Evolutionary conservation across 495 filamentous ascomycete species (phyloP), one percentile per base, ranked within the genome.

Genomic region (Aspergillus bridgeri): DNA sequence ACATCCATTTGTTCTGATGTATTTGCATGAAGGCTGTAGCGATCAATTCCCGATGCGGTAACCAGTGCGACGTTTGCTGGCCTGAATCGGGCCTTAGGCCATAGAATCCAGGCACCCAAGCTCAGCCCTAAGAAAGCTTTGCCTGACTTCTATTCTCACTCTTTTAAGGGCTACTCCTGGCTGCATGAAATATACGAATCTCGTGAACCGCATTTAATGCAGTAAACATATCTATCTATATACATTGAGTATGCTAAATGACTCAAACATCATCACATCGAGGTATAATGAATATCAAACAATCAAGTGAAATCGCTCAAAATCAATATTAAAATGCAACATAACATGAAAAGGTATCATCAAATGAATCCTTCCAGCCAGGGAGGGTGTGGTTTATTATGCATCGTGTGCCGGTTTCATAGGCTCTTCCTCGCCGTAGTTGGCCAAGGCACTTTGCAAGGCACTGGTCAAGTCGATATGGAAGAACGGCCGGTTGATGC

Each of bases 381-480:
- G 44, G 51, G 46, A 60, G 33, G 33, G 43, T 38, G 7, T 42
- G 9, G 50, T 8, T 42, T 18, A 15, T 23, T 56, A 56, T 21
- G 44, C 53, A 42, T 56, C 53, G 2, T 48, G 53, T 21, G 38
- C 53, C 29, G 47, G 29, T 24, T 48, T 29, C n/a, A 20, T 21
- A 7, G 53, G 53, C 17, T 56, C 43, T 22, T 44, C 24, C 53
- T 56, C 53, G 22, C 53, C 53, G 3, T 44, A 44, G 62, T 92
- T 96, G 27, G 86, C 82, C 61, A 98, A 82, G 17, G 91, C 93
- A 70, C 90, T 93, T 71, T 96, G 88, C 65, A 98, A 67, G 22
- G 94, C 94, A 65, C 89, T 93, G 15, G 92, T 96, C 24, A 98
- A 70, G 68, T 98, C 94, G 56, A 95, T 84, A 64, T 98, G 95